Evolutionary conservation across 208 protist species (phyloP).

Genomic region (Crithidia thermophila): DNA sequence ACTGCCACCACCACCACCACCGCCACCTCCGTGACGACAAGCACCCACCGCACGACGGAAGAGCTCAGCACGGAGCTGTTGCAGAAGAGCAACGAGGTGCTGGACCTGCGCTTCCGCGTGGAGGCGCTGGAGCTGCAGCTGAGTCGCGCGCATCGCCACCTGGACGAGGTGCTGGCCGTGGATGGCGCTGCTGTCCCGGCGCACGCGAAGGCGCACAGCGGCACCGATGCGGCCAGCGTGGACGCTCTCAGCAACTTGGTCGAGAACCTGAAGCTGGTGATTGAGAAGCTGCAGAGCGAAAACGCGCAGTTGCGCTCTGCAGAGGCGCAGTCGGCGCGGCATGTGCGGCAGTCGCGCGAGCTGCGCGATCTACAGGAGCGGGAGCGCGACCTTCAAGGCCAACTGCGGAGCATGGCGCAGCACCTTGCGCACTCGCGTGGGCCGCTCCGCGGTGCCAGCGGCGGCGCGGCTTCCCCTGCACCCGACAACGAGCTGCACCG

Average conservation of each 20-base stretch:
- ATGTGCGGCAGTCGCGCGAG: conserved; percentile 67
- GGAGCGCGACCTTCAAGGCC: conserved; percentile 45
- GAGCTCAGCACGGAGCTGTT: conserved; percentile 42
- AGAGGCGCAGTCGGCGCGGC: conserved; percentile 28
- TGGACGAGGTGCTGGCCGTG: conserved; percentile 57
- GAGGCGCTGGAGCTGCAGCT: conserved; percentile 70
- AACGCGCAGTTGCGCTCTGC: conserved; percentile 54
- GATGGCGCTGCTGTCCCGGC: conserved; percentile 34
- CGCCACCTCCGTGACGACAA: not conserved
- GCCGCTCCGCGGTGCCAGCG: conserved; percentile 12
- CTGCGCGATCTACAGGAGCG: conserved; percentile 48
- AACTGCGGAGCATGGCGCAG: conserved; percentile 26
- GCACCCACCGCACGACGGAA: conserved; percentile 27
- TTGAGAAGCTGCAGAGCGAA: conserved; percentile 74
- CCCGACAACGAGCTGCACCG: conserved; percentile 40
- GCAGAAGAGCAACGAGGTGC: conserved; percentile 57
- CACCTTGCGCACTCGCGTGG: conserved; percentile 27
- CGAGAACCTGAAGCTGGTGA: conserved; percentile 76
- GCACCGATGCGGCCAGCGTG: conserved; percentile 10
- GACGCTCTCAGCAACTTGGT: conserved; percentile 60
- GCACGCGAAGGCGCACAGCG: not conserved
- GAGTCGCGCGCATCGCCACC: conserved; percentile 64
- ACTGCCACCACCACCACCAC: not conserved
- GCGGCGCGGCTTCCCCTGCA: not conserved
- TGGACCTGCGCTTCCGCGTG: conserved; percentile 73